Evolutionary conservation across 2,329 filamentous ascomycete species (phyloP), one percentile per base, ranked within the genome.

Genomic region (Fusarium sp.): DNA sequence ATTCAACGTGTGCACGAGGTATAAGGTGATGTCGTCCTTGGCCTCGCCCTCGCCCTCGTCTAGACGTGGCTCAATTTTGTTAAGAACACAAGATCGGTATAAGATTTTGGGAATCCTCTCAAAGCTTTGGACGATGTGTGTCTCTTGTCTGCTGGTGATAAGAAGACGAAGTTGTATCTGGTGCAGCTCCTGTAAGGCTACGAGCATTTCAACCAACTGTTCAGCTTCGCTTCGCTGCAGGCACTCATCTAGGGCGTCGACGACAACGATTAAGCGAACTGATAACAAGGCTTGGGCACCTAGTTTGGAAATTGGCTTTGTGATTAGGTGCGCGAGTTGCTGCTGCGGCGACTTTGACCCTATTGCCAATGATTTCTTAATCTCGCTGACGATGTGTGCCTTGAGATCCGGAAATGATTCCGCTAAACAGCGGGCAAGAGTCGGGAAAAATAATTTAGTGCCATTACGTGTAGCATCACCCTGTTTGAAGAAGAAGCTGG

Each of bases 201-300:
- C n/a, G n/a, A 64, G 24, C 49, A 59, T 64, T 1, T 16, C 38
- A 2, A 67, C 3, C 8, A 67, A 16, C 6, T 26, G 21, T 44
- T 52, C 23, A 1, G 56, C 52, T 31, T 67, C 63, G 13, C 0
- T 10, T 43, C 3, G 12, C 13, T 53, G 9, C 3, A 29, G 15
- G 4, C 63, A 67, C 23, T 67, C 63, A 15, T 67, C 63, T 2
- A 67, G 42, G 13, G 60, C 60, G 26, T 64, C 63, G 8, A 67
- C 37, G 1, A 67, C 46, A 6, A 67, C 26, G 1, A 67, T 6
- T 0, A 67, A 43, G 8, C 43, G 55, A 2, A 53, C 8, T 0
- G 60, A 41, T 1, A 60, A 1, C 5, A 50, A 46, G 0, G 46
- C 24, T 6, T 61, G 8, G 20, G 38, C 18, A 6, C 61, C 47